Evolutionary conservation across 2,329 filamentous ascomycete genomes (phyloP).

Genomic region (Fusarium secorum): DNA sequence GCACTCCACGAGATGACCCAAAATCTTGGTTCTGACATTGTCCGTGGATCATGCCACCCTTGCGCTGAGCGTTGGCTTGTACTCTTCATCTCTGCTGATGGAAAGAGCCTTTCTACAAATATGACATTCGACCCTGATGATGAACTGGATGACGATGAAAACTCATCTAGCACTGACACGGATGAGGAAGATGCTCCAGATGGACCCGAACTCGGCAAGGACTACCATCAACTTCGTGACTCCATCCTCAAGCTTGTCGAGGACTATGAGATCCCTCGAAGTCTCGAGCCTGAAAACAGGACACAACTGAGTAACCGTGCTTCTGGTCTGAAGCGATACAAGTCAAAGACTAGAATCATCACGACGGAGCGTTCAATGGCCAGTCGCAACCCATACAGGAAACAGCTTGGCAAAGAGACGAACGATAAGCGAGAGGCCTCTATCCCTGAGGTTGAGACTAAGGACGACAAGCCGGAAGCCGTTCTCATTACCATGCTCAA

Average conservation of each 20-base stretch:
- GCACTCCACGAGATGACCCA: conserved; percentile 77
- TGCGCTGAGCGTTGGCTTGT: conserved; percentile 86
- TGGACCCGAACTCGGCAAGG: conserved; percentile 73
- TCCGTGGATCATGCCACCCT: conserved; percentile 76
- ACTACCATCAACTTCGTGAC: conserved; percentile 82
- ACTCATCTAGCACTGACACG: conserved; percentile 67
- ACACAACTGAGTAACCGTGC: conserved; percentile 77
- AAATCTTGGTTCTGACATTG: conserved; percentile 67
- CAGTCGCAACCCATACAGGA: conserved; percentile 67
- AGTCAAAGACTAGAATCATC: conserved; percentile 66
- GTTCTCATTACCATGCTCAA: conserved; percentile 77
- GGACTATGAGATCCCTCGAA: conserved; percentile 81
- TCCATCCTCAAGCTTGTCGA: conserved; percentile 82
- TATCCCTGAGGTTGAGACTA: conserved; percentile 19
- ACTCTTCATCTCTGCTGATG: conserved; percentile 78
- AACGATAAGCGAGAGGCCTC: conserved; percentile 10
- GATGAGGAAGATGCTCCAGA: conserved; percentile 68
- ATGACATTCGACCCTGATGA: conserved; percentile 77
- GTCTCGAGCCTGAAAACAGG: conserved; percentile 65
- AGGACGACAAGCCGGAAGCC: conserved; percentile 55
- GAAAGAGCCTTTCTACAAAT: conserved; percentile 71
- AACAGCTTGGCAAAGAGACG: conserved; percentile 37
- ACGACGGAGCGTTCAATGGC: conserved; percentile 59
- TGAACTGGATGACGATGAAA: conserved; percentile 70
- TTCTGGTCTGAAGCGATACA: conserved; percentile 66